Evolutionary conservation across 1,284 basidiomycete species (phyloP).

Genomic region (Porodaedalea pini): DNA sequence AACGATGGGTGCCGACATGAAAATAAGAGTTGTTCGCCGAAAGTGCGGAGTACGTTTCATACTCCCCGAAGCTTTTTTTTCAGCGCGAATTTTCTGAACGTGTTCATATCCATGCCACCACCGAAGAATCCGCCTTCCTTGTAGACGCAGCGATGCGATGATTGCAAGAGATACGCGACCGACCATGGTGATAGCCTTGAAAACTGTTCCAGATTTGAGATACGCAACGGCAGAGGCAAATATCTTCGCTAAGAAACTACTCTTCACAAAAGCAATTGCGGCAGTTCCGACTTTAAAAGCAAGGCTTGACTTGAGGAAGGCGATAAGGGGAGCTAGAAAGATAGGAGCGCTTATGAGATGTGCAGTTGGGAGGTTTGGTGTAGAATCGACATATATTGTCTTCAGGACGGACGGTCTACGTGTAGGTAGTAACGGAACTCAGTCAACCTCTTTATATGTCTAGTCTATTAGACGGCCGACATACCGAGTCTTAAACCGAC

Average conservation of each 20-base stretch:
- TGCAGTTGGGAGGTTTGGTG: not conserved
- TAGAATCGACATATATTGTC: not conserved
- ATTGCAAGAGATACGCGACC: slow-evolving; percentile 6
- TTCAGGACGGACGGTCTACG: not conserved
- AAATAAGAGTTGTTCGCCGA: slow-evolving; percentile 8
- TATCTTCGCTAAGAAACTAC: not conserved
- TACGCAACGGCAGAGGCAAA: slow-evolving; percentile 4
- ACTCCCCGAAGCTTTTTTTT: not conserved
- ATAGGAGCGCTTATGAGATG: slow-evolving; percentile 11
- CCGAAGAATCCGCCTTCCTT: not conserved
- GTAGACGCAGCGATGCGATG: slow-evolving; percentile 7
- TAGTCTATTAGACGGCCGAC: not conserved
- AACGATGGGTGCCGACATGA: not conserved
- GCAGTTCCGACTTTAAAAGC: not conserved
- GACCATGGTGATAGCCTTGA: slow-evolving; percentile 3
- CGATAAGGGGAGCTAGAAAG: slow-evolving; percentile 16
- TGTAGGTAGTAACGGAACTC: not conserved
- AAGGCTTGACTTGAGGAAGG: slow-evolving; percentile 6
- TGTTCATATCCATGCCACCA: slow-evolving; percentile 17
- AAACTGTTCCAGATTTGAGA: slow-evolving; percentile 15
- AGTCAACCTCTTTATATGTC: not conserved
- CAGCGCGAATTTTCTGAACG: not conserved
- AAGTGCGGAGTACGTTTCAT: slow-evolving; percentile 3
- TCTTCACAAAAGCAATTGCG: slow-evolving; percentile 1
- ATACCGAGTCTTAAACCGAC: not conserved